Percentiles rank a stretch among this genome's conserved stretches.
Evolutionary conservation across 768 basidiomycete species (phyloP).

Genomic region (Clitopilus passeckerianus): DNA sequence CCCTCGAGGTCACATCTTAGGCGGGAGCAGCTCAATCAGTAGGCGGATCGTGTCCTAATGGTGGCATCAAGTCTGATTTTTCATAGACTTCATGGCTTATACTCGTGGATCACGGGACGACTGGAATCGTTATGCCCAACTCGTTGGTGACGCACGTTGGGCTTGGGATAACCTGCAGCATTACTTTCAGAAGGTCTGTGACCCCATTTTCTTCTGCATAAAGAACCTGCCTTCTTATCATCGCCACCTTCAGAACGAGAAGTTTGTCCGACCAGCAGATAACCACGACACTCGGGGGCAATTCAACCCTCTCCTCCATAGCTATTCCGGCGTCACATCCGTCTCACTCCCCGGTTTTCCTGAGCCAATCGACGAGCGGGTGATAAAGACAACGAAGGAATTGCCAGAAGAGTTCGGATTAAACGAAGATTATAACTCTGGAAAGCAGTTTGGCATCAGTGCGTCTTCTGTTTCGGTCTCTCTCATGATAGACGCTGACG

Average conservation of each 20-base stretch:
- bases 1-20: constrained; percentile 18
- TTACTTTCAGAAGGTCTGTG: constrained; percentile 15
- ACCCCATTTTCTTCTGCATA: constrained; percentile 7
- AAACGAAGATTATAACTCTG: background rate
- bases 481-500: background rate
- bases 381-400: background rate
- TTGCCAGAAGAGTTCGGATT: background rate
- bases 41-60: background rate
- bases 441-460: background rate
- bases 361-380: background rate
- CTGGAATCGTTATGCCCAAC: constrained; percentile 17
- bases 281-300: constrained; percentile 1
- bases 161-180: constrained; percentile 16
- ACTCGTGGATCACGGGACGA: constrained; percentile 20
- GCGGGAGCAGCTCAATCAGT: constrained; percentile 20
- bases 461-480: background rate
- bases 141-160: constrained; percentile 22
- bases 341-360: background rate
- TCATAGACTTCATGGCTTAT: constrained; percentile 11
- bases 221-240: constrained; percentile 15
- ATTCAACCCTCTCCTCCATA: constrained; percentile 1
- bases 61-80: background rate
- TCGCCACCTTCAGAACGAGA: background rate
- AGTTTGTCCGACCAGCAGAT: constrained; percentile 1
- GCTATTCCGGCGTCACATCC: background rate